A percentile compares a stretch with the other conserved stretches of the same genome.
Conservation (phyloP, 176 grass and related monocot genomes). For the Ananas comosus region DNA sequence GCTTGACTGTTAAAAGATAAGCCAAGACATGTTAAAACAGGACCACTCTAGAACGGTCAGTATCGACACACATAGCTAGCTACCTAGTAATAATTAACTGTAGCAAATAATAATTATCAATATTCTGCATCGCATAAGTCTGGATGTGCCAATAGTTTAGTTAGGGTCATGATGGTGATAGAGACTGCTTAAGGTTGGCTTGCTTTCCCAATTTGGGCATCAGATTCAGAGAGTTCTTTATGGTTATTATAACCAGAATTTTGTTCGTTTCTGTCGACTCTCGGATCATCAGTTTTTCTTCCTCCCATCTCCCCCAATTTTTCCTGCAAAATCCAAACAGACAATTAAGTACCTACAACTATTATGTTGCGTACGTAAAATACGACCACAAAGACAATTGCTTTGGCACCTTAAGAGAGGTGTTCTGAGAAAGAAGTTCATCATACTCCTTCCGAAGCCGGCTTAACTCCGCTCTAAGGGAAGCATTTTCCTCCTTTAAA, state of each 20-base stretch:
- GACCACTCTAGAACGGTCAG: not conserved
- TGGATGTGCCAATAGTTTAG: not conserved
- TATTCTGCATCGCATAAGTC: not conserved
- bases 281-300: conserved; percentile 20
- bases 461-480: conserved; percentile 58
- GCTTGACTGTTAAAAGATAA: not conserved
- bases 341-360: not conserved
- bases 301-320: conserved; percentile 28
- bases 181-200: not conserved
- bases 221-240: not conserved
- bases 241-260: not conserved
- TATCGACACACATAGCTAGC: not conserved
- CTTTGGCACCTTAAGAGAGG: conserved; percentile 68
- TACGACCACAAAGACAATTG: not conserved
- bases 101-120: not conserved
- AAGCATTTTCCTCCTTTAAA: conserved; percentile 75
- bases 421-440: conserved; percentile 61
- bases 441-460: conserved; percentile 73
- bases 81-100: not conserved
- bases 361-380: not conserved
- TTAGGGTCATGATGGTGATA: not conserved
- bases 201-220: not conserved
- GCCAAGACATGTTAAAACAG: conserved; percentile 5
- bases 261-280: conserved; percentile 25
- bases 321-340: conserved; percentile 36